Evolutionary conservation across 1,139 yeast species (phyloP), one percentile per base, ranked within the genome.

Genomic region (Pichia sp.): DNA sequence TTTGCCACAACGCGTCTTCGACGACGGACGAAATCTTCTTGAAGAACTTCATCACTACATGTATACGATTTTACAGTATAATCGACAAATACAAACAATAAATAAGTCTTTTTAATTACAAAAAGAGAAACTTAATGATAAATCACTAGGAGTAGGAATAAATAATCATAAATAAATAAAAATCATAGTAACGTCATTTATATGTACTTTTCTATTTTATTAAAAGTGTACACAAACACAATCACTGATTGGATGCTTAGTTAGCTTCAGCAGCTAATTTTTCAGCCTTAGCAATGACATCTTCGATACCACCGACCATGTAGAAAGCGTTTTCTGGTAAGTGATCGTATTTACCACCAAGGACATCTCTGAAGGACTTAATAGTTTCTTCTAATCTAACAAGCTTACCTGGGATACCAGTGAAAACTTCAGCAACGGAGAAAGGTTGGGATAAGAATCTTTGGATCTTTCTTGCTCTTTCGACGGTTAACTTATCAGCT

Each of bases 231-330:
- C 37, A 40, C 37, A 42, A 45, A 27, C 40, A 39, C 45, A 41
- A 46, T 49, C 52, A 50, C 50, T 39, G 51, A 44, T 42, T 46
- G 45, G 43, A 41, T 36, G 51, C 35, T 57, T 84, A 85, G 67
- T 83, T 81, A 67, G 93, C 78, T 77, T 89, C 96, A 72, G 96
- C 81, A 76, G 98, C 97, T 75, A 93, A 75, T 82, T 91, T 90
- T 77, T 91, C 98, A 71, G 97, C 98, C 85, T 93, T 93, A 72
- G 97, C 94, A 72, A 89, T 75, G 67, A 83, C 98, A 76, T 93
- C 99, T 74, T 90, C 97, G 68, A 93, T 90, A 81, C 96, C 96
- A 80, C 99, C 99, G 76, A 91, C 98, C 99, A 93, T 93, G 79
- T 93, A 93, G 96, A 93, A 93, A 67, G 99, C 99, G 71, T 85